Evolutionary conservation across 495 filamentous ascomycete species (phyloP), one percentile per base, ranked within the genome.

Genomic region (Platismatia glauca): DNA sequence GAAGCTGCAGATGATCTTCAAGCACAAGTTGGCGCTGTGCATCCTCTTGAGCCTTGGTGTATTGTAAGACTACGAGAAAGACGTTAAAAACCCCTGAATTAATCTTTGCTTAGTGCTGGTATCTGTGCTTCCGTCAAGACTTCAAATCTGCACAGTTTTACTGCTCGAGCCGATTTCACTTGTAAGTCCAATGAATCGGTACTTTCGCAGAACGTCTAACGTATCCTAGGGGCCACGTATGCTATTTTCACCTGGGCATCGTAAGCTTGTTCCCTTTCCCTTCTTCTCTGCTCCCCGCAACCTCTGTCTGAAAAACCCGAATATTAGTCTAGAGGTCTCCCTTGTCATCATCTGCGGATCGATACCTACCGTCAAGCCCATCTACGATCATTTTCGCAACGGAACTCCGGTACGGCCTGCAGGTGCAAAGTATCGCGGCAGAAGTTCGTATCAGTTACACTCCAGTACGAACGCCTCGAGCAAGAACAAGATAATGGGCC

Each of bases 341-440:
- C 34, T 58, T 7, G 56, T 58, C 12, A 58, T 58, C 37, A 39
- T 58, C 11, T 58, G 56, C 24, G 56, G 56, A 4, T 58, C 33
- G n/a, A 58, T 58, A 15, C 56, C 56, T 6, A 39, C 56, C 11
- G 6, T 58, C 3, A 43, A 38, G 11, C 56, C 56, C 24, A 20
- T 58, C n/a, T 41, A 11, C n/a, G 37, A 58, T 24, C 12, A n/a
- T 3, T 0, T 58, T 1, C 3, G 37, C 6, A 58, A 58, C 22
- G 56, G 56, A 3, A 58, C 12, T 1, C 56, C 56, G 3, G 27
- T 58, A 7, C 37, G 56, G 27, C 35, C 56, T 20, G 3, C 24
- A 0, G 33, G 34, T 13, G 7, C 3, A 18, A 20, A 5, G 3
- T 34, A 20, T 38, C 34, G 4, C 20, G 24, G 38, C 24, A 34